These are phyloP conservation scores for Mortierella polycephala DNA, from an alignment of 371 early-diverging fungal genomes.

Conservation along the genomic window DNA sequence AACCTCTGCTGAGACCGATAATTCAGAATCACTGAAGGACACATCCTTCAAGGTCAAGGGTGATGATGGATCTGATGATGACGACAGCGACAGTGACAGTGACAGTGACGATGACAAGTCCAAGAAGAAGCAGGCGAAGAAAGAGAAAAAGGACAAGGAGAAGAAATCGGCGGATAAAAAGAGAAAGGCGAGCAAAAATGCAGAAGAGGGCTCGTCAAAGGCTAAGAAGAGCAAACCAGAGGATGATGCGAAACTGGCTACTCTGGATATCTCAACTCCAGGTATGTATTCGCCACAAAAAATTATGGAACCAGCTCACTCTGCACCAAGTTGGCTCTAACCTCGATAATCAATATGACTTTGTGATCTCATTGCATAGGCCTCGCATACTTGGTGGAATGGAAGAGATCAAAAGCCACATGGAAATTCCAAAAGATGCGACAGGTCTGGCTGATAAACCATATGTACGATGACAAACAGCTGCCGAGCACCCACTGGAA, in stretches of 20 bases:
- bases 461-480: slow-evolving; percentile 61
- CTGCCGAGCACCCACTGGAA: slow-evolving; percentile 53
- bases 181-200: slow-evolving; percentile 20
- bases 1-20: slow-evolving; percentile 43
- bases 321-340: neutral
- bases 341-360: neutral
- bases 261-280: slow-evolving; percentile 34
- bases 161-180: slow-evolving; percentile 21
- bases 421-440: slow-evolving; percentile 76
- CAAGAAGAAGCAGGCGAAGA: slow-evolving; percentile 5
- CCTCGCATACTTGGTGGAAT: slow-evolving; percentile 44
- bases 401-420: slow-evolving; percentile 40
- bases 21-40: slow-evolving; percentile 49
- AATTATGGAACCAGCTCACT: neutral
- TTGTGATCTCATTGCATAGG: slow-evolving; percentile 14
- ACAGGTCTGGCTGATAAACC: slow-evolving; percentile 70
- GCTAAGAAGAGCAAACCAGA: slow-evolving; percentile 23
- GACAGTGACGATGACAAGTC: slow-evolving; percentile 15
- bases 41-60: slow-evolving; percentile 46
- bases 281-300: slow-evolving; percentile 4
- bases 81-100: slow-evolving; percentile 19
- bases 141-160: neutral
- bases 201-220: slow-evolving; percentile 8
- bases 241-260: slow-evolving; percentile 16
- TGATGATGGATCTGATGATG: slow-evolving; percentile 42